phyloP scores from a whole-genome alignment of 2,329 filamentous ascomycete species.

The Microdochium paspali region DNA sequence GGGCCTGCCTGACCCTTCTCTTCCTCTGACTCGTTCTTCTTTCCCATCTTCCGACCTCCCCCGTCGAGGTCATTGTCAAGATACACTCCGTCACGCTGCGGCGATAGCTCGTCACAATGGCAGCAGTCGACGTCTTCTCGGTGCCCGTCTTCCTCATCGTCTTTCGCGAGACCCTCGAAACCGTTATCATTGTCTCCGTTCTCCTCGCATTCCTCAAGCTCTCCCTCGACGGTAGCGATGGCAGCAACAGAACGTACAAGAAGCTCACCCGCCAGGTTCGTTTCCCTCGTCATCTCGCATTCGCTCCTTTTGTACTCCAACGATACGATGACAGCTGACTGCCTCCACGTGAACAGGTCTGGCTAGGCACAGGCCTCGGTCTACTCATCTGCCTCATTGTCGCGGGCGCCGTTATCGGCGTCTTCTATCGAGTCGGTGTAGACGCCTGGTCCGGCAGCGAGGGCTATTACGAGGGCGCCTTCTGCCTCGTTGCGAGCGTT shows the following conservation, averaged over 20 bases:
- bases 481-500: conserved; percentile 62
- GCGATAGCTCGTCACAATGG: not conserved
- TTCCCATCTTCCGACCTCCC: too few species aligned
- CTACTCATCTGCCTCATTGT: conserved; percentile 56
- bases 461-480: conserved; percentile 73
- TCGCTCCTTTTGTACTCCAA: too few species aligned
- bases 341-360: conserved; percentile 54
- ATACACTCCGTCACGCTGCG: too few species aligned
- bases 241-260: not conserved
- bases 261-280: not conserved
- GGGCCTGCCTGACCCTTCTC: too few species aligned
- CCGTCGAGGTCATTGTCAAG: too few species aligned
- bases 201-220: conserved; percentile 79
- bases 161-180: conserved; percentile 79
- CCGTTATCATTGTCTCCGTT: conserved; percentile 78
- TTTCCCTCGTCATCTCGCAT: too few species aligned
- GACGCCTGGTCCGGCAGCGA: conserved; percentile 61
- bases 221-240: conserved; percentile 37
- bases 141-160: conserved; percentile 70
- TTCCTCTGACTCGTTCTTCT: too few species aligned
- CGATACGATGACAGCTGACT: too few species aligned
- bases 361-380: conserved; percentile 55
- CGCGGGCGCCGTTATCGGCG: conserved; percentile 59
- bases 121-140: conserved; percentile 15
- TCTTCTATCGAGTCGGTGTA: conserved; percentile 61